These are phyloP conservation scores for Lasiosphaeris hirsuta DNA, from an alignment of 495 filamentous ascomycete genomes.

Conservation along the genomic window DNA sequence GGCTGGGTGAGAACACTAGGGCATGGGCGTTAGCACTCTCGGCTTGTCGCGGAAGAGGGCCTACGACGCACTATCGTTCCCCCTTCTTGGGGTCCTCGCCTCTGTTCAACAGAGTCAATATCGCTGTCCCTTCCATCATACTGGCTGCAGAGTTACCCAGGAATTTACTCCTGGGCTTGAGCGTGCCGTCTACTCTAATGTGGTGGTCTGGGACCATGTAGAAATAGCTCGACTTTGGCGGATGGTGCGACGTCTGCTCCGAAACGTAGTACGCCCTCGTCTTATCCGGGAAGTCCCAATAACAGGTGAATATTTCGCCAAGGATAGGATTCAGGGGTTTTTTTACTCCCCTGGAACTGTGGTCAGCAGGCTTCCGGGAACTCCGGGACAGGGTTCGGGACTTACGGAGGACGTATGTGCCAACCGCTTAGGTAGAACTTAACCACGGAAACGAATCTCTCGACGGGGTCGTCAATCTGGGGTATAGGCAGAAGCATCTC, in stretches of 20 bases:
- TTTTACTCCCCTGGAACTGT: constrained; percentile 76
- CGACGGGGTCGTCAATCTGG: constrained; percentile 80
- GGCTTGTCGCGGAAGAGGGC: background rate
- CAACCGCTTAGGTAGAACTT: constrained; percentile 98
- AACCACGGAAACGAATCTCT: constrained; percentile 89
- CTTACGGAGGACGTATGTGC: constrained; percentile 97
- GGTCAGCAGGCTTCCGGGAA: constrained; percentile 18
- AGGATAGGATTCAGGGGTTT: constrained; percentile 97
- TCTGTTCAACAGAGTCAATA: constrained; percentile 77
- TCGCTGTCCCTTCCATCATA: constrained; percentile 94
- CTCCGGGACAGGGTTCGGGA: constrained; percentile 10
- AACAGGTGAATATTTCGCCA: constrained; percentile 91
- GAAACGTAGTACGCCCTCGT: constrained; percentile 92
- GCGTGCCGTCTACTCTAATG: constrained; percentile 90
- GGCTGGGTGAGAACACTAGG: constrained; percentile 84
- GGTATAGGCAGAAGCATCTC: constrained; percentile 90
- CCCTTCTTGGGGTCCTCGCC: constrained; percentile 60
- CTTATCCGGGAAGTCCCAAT: constrained; percentile 87
- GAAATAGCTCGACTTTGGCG: constrained; percentile 98
- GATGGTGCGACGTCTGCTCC: constrained; percentile 92
- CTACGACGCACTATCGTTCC: constrained; percentile 79
- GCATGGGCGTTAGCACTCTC: constrained; percentile 6
- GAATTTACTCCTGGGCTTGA: constrained; percentile 96
- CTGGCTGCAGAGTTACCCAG: constrained; percentile 96
- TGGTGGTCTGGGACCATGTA: constrained; percentile 96